These are phyloP conservation scores for Aspergillus sp. DNA, from an alignment of 2,329 filamentous ascomycete species.

Conservation along the genomic window DNA sequence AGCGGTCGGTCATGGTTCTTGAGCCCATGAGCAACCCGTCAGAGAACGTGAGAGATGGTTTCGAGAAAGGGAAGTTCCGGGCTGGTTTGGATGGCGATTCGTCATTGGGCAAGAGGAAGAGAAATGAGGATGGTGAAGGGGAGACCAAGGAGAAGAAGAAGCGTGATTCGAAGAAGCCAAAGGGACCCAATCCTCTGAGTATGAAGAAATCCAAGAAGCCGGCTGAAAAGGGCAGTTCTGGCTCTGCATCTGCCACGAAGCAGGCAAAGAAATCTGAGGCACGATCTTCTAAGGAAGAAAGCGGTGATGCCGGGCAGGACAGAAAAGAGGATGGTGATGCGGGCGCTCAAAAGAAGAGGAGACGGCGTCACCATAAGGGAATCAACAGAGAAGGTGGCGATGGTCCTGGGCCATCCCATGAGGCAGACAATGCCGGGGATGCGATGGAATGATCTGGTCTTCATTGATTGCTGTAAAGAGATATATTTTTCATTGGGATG, in stretches of 20 bases:
- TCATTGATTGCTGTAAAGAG: neutral
- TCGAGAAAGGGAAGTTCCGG: constrained; percentile 45
- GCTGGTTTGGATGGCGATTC: constrained; percentile 33
- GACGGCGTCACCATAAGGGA: constrained; percentile 30
- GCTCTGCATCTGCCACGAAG: constrained; percentile 5
- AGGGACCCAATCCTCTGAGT: constrained; percentile 45
- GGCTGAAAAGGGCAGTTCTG: constrained; percentile 5
- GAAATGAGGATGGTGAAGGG: constrained; percentile 19
- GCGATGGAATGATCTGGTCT: constrained; percentile 2
- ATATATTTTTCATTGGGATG: constrained; percentile 14
- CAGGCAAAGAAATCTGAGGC: constrained; percentile 12
- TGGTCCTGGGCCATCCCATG: constrained; percentile 1
- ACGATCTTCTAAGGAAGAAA: constrained; percentile 1
- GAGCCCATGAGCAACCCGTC: constrained; percentile 44
- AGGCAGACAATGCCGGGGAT: constrained; percentile 9
- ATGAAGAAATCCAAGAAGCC: constrained; percentile 43
- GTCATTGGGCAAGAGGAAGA: constrained; percentile 29
- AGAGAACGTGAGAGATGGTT: constrained; percentile 36
- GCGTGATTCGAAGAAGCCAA: constrained; percentile 32
- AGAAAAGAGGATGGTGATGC: constrained; percentile 18
- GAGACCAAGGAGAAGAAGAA: constrained; percentile 27
- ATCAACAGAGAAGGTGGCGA: constrained; percentile 14
- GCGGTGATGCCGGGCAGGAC: constrained; percentile 13
- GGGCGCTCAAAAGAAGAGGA: constrained; percentile 28
- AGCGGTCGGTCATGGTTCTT: constrained; percentile 47